Conservation (phyloP, 129 eudicot genomes). For the Solidago caesia region DNA sequence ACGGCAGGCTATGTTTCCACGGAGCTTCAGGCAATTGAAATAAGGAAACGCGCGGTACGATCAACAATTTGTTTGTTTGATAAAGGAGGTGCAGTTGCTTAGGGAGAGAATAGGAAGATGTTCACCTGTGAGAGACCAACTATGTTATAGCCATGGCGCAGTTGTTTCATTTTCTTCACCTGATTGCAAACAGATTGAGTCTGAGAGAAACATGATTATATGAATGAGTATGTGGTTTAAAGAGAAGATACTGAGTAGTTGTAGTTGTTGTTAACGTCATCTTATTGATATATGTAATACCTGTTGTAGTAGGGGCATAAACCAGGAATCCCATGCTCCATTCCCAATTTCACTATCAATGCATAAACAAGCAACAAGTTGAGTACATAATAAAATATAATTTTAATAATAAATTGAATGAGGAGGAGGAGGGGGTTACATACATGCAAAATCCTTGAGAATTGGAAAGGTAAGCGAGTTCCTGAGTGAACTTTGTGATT, state of each 20-base stretch:
- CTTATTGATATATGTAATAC: conserved; percentile 30
- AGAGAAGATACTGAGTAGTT: not conserved
- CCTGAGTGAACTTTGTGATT: conserved; percentile 57
- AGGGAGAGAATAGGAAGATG: too few relatives aligned
- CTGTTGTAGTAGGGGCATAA: conserved; percentile 79
- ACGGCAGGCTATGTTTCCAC: too few relatives aligned
- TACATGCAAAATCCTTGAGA: conserved; percentile 85
- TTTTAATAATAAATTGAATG: too few relatives aligned
- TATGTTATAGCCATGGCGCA: conserved; percentile 75
- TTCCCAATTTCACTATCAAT: conserved; percentile 74
- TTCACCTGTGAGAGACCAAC: conserved; percentile 95
- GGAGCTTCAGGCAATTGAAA: too few relatives aligned
- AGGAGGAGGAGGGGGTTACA: not conserved
- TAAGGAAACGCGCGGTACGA: too few relatives aligned
- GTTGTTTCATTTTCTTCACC: conserved; percentile 88
- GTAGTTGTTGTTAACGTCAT: not conserved
- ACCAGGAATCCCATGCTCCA: conserved; percentile 98
- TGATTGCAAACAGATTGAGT: conserved; percentile 72
- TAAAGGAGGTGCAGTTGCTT: too few relatives aligned
- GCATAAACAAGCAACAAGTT: too few relatives aligned
- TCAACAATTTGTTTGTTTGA: too few relatives aligned
- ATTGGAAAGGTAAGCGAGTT: conserved; percentile 58
- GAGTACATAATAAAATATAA: too few relatives aligned
- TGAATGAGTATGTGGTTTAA: not conserved
- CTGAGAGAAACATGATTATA: conserved; percentile 43